phyloP scores from a whole-genome alignment of 768 basidiomycete species.

The Cystobasidium tubakii region DNA sequence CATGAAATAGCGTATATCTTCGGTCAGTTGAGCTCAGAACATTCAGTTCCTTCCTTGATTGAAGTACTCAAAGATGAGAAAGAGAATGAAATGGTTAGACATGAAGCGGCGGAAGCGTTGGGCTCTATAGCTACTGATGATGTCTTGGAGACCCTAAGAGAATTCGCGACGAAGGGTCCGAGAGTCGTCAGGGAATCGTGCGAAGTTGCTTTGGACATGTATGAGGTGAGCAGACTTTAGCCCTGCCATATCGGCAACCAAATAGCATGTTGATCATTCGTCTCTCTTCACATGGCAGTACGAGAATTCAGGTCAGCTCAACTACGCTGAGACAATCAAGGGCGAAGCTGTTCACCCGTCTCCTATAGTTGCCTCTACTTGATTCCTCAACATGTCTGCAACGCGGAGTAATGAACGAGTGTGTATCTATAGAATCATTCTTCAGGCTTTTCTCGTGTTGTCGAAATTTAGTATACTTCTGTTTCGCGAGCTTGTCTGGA shows the following conservation, averaged over 20 bases:
- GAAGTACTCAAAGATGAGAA: slow-evolving; percentile 63
- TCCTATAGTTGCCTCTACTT: not conserved
- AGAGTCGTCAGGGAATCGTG: slow-evolving; percentile 88
- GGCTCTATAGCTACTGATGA: slow-evolving; percentile 95
- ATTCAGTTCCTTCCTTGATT: slow-evolving; percentile 79
- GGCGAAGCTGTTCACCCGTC: not conserved
- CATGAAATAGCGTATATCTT: slow-evolving; percentile 99
- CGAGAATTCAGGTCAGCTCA: slow-evolving; percentile 73
- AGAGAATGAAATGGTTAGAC: slow-evolving; percentile 95
- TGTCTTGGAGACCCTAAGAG: slow-evolving; percentile 72
- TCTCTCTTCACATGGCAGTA: slow-evolving; percentile 53
- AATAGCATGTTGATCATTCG: too few species aligned
- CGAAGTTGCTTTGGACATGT: slow-evolving; percentile 71
- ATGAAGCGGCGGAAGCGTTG: slow-evolving; percentile 95
- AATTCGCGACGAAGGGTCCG: slow-evolving; percentile 62
- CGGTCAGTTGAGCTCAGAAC: slow-evolving; percentile 82
- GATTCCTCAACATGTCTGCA: not conserved
- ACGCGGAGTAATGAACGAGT: too few species aligned
- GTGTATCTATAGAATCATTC: too few species aligned
- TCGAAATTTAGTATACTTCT: too few species aligned
- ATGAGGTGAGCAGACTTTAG: not conserved
- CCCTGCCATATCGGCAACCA: too few species aligned
- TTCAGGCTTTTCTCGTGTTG: too few species aligned
- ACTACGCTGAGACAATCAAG: slow-evolving; percentile 58
- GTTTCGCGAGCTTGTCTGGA: too few species aligned